Percentiles rank a stretch among this genome's conserved stretches.
phyloP scores from a whole-genome alignment of 2,329 filamentous ascomycete species.

The Sarocladium strictum region DNA sequence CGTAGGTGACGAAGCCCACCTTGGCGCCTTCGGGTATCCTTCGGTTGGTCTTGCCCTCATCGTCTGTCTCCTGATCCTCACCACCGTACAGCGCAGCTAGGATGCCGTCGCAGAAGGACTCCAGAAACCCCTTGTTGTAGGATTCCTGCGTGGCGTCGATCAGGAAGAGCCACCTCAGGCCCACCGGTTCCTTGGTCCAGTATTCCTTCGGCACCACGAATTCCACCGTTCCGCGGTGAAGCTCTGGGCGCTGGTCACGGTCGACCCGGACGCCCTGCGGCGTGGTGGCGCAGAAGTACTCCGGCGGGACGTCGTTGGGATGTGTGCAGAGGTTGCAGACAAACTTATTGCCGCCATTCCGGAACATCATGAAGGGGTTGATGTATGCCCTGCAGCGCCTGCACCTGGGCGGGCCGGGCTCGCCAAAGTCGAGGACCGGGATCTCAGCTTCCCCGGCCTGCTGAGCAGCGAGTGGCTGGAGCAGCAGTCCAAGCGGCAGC shows the following conservation, averaged over 20 bases:
- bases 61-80: conserved; percentile 39
- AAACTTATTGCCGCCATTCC: conserved; percentile 88
- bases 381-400: conserved; percentile 92
- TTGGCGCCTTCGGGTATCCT: conserved; percentile 72
- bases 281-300: conserved; percentile 91
- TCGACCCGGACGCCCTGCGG: conserved; percentile 83
- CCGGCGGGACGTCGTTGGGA: conserved; percentile 84
- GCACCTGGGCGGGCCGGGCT: conserved; percentile 83
- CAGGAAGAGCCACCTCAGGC: conserved; percentile 80
- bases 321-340: conserved; percentile 98
- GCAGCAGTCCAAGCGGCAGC: conserved; percentile 76
- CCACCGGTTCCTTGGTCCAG: conserved; percentile 91
- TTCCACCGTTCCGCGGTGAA: conserved; percentile 88
- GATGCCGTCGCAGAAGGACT: conserved; percentile 87
- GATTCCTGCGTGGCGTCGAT: conserved; percentile 92
- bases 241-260: conserved; percentile 79
- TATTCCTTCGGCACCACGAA: conserved; percentile 98
- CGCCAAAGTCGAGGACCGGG: conserved; percentile 92
- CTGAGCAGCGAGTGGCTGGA: conserved; percentile 81
- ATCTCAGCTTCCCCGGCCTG: conserved; percentile 82
- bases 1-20: conserved; percentile 91
- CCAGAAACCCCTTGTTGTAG: conserved; percentile 82
- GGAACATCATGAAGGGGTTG: conserved; percentile 98
- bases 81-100: conserved; percentile 76
- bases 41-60: conserved; percentile 46